Conservation (phyloP, 2,329 filamentous ascomycete genomes). For the Ophiosphaerella herpotricha region DNA sequence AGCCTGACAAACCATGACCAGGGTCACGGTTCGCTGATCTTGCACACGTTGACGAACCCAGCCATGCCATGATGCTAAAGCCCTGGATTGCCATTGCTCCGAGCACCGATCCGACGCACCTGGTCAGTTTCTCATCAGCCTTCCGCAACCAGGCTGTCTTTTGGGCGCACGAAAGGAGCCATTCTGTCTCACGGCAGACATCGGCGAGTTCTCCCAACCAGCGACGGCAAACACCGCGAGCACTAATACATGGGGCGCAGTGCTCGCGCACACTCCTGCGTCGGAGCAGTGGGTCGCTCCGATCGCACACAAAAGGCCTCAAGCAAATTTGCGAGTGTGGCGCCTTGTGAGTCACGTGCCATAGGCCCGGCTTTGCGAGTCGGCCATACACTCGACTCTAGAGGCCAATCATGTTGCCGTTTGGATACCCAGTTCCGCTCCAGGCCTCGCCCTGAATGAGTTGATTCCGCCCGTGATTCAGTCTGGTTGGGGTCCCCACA, state of each 20-base stretch:
- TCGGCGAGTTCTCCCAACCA: background rate
- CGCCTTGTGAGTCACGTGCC: constrained; percentile 25
- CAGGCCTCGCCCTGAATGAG: constrained; percentile 8
- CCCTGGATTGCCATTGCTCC: constrained; percentile 14
- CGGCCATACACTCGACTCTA: constrained; percentile 27
- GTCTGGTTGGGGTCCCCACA: constrained; percentile 15
- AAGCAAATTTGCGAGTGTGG: constrained; percentile 7
- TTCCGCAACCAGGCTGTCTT: background rate
- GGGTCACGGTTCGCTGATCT: constrained; percentile 9
- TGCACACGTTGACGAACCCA: constrained; percentile 3
- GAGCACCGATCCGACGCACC: constrained; percentile 14
- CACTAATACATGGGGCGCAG: constrained; percentile 17
- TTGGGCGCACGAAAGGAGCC: constrained; percentile 3
- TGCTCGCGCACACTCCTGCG: constrained; percentile 14
- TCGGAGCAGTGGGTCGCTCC: constrained; percentile 28
- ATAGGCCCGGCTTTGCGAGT: constrained; percentile 19
- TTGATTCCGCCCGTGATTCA: constrained; percentile 10
- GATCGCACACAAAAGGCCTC: constrained; percentile 25
- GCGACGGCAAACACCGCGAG: constrained; percentile 13
- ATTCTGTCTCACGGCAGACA: background rate
- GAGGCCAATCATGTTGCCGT: constrained; percentile 31
- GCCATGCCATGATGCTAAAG: constrained; percentile 4
- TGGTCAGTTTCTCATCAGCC: background rate
- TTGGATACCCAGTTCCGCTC: constrained; percentile 33
- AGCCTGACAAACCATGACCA: background rate